Evolutionary conservation across 495 filamentous ascomycete genomes (phyloP).

Genomic region (Hyphodiscus hymeniophilus): DNA sequence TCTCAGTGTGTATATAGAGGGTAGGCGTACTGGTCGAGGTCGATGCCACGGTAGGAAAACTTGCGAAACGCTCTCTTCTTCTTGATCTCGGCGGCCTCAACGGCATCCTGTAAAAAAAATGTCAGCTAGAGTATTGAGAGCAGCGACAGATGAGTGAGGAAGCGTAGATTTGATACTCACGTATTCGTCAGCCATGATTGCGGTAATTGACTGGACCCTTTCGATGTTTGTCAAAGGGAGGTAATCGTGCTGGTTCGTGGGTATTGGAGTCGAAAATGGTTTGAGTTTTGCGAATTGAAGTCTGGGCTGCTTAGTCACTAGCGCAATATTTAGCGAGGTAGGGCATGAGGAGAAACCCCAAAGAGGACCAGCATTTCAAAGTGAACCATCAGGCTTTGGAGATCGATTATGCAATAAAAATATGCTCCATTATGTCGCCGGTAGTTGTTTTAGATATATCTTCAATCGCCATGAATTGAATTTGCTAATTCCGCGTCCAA

Average conservation of each 20-base stretch:
- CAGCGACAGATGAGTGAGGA: neutral
- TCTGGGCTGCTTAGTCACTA: conserved; percentile 23
- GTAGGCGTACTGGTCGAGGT: conserved; percentile 87
- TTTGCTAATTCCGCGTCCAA: no score
- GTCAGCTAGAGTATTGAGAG: conserved; percentile 24
- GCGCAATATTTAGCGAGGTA: conserved; percentile 9
- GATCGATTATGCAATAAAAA: no score
- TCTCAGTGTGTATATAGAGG: conserved; percentile 21
- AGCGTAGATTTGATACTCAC: conserved; percentile 45
- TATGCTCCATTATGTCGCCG: no score
- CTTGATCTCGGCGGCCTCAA: conserved; percentile 97
- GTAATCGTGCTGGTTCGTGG: conserved; percentile 25
- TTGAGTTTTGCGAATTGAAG: conserved; percentile 18
- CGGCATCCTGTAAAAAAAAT: conserved; percentile 63
- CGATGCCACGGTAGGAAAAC: conserved; percentile 98
- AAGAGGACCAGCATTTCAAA: neutral
- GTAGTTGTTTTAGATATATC: no score
- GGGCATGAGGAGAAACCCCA: conserved; percentile 11
- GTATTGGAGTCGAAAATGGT: conserved; percentile 5
- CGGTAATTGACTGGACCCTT: conserved; percentile 43
- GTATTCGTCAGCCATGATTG: conserved; percentile 95
- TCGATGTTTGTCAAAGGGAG: conserved; percentile 44
- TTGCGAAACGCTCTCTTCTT: conserved; percentile 99
- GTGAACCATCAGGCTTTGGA: no score
- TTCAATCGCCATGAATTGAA: no score